A percentile compares a stretch with the other conserved stretches of the same genome.
Evolutionary conservation across 2,329 filamentous ascomycete species (phyloP).

Genomic region (Neoascochyta sp.): DNA sequence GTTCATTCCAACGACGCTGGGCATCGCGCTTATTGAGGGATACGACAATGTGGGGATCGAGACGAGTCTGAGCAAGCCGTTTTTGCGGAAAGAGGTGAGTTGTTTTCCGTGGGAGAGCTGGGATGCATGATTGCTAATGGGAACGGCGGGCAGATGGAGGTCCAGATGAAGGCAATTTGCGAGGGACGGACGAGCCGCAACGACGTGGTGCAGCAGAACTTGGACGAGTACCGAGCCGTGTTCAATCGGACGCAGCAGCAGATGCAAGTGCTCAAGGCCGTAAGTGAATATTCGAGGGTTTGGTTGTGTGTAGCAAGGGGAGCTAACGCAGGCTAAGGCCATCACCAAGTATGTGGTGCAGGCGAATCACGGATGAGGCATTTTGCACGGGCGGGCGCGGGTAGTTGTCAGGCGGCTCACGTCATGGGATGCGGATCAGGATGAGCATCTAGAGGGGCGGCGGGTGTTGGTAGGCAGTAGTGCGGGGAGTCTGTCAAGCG

Average conservation of each 20-base stretch:
- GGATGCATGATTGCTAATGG: no score
- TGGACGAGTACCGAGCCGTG: slow-evolving; percentile 81
- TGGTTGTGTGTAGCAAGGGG: slow-evolving; percentile 13
- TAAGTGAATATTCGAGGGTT: slow-evolving; percentile 33
- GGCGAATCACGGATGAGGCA: slow-evolving; percentile 36
- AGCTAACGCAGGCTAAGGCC: slow-evolving; percentile 26
- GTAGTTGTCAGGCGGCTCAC: slow-evolving; percentile 2
- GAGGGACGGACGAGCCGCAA: slow-evolving; percentile 73
- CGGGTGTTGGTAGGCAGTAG: no score
- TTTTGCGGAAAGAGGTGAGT: slow-evolving; percentile 77
- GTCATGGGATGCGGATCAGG: slow-evolving; percentile 4
- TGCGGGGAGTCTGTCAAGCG: no score
- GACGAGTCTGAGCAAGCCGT: slow-evolving; percentile 89
- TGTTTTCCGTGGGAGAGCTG: slow-evolving; percentile 5
- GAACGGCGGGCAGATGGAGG: slow-evolving; percentile 65
- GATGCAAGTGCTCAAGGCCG: slow-evolving; percentile 59
- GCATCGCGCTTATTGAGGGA: slow-evolving; percentile 86
- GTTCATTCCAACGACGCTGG: slow-evolving; percentile 88
- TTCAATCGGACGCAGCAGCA: slow-evolving; percentile 78
- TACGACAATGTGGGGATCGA: slow-evolving; percentile 94
- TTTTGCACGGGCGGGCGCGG: slow-evolving; percentile 21
- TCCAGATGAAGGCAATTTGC: slow-evolving; percentile 95
- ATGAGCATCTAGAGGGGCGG: slow-evolving; percentile 2
- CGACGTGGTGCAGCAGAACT: slow-evolving; percentile 74
- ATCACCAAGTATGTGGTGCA: slow-evolving; percentile 40